Evolutionary conservation across 495 filamentous ascomycete species (phyloP).

Genomic region (Podospora bellae-mahoneyi): DNA sequence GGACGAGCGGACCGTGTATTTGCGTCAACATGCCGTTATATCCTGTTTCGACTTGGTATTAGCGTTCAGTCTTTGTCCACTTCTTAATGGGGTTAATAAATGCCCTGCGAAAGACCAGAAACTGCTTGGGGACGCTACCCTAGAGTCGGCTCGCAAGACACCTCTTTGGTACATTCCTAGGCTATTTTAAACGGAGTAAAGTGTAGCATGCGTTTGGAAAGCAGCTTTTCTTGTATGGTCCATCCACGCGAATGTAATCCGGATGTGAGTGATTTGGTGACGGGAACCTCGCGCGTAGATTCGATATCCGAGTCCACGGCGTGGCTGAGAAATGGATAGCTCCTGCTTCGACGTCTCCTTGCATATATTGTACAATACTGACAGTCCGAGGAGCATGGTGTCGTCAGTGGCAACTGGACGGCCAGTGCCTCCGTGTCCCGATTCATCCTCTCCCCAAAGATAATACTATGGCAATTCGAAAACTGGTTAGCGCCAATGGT

Average conservation of each 20-base stretch:
- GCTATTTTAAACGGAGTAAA: background rate
- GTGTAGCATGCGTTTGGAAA: slow-evolving; percentile 6
- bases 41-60: background rate
- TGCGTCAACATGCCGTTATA: background rate
- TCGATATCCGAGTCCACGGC: background rate
- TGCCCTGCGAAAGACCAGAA: background rate
- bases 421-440: background rate
- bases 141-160: background rate
- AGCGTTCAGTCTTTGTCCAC: background rate
- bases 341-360: background rate
- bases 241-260: slow-evolving; percentile 5
- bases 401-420: background rate
- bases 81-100: background rate
- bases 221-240: slow-evolving; percentile 12
- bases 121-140: background rate
- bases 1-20: background rate
- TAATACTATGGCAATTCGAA: background rate
- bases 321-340: background rate
- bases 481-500: slow-evolving; percentile 22
- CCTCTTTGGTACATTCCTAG: slow-evolving; percentile 7
- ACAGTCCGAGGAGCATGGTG: background rate
- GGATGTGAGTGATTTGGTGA: background rate
- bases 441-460: background rate
- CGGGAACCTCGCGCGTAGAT: no score
- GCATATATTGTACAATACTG: background rate